Conservation (phyloP, 23 red algal species). For the Gracilaria vermiculophylla region DNA sequence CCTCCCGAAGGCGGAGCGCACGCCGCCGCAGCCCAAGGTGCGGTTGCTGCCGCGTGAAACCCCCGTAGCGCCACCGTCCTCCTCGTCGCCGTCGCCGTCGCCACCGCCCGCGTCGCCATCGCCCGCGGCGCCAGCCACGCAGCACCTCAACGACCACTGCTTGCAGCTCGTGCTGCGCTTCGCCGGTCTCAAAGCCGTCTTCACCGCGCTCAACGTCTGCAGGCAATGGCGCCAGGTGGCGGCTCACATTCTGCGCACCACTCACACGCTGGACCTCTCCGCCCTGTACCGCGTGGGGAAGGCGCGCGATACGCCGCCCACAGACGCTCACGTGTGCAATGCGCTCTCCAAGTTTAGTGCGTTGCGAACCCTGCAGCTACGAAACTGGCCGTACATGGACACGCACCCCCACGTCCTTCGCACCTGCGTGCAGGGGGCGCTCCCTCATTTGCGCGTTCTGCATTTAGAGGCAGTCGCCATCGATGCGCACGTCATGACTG, state of each 20-base stretch:
- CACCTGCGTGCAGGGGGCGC: neutral
- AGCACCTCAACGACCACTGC: conserved; percentile 8
- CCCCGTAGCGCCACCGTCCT: neutral
- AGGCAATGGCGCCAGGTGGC: conserved; percentile 43
- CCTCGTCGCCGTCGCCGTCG: neutral
- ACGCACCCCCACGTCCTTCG: neutral
- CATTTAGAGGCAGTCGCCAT: neutral
- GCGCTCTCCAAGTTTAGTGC: neutral
- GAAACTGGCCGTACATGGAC: conserved; percentile 33
- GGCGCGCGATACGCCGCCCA: conserved; percentile 14
- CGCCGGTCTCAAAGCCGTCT: conserved; percentile 8
- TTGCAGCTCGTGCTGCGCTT: neutral
- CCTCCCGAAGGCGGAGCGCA: conserved; percentile 33
- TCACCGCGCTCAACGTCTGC: conserved; percentile 7
- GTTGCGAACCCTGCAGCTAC: neutral
- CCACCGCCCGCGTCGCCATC: neutral
- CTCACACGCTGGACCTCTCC: conserved; percentile 6
- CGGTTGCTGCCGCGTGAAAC: neutral
- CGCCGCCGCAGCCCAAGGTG: conserved; percentile 22
- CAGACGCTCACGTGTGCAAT: neutral
- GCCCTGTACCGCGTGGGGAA: neutral
- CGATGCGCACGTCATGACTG: neutral
- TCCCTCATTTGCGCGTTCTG: neutral
- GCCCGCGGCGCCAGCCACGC: neutral
- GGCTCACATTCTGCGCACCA: neutral